Percentiles rank a stretch among this genome's conserved stretches.
phyloP scores from a whole-genome alignment of 805 yeast genomes.

The Candida bentonensis region DNA sequence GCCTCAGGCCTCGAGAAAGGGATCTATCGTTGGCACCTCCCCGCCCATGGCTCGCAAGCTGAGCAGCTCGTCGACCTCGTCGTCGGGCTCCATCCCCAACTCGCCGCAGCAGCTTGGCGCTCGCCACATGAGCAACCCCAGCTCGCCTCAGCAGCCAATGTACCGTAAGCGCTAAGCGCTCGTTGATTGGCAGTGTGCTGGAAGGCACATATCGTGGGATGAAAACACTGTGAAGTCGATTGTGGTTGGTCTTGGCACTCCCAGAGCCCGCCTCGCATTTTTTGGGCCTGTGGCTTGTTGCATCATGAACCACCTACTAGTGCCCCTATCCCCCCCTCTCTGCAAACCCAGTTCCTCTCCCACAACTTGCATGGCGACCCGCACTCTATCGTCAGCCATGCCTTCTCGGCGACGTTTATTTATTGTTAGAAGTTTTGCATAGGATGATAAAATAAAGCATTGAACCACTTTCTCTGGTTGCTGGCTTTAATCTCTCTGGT shows the following conservation, averaged over 20 bases:
- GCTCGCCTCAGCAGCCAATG: background rate
- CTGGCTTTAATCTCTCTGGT: constrained; percentile 5
- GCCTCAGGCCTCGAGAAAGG: background rate
- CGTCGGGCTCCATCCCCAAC: background rate
- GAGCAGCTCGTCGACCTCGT: background rate
- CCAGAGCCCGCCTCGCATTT: no score
- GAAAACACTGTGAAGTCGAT: no score
- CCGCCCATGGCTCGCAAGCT: background rate
- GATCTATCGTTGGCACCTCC: background rate
- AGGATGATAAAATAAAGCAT: background rate
- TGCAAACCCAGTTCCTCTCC: no score
- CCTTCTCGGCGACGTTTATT: no score
- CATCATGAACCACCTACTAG: no score
- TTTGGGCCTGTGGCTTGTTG: no score
- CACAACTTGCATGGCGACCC: no score
- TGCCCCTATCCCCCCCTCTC: no score
- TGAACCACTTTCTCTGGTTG: no score
- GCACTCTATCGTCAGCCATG: no score
- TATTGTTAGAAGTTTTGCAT: constrained; percentile 2
- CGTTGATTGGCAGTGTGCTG: background rate
- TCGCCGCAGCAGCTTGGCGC: background rate
- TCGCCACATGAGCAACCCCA: background rate
- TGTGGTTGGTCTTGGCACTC: no score
- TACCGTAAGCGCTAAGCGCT: background rate
- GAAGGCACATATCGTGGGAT: background rate